Base-by-base conservation (phyloP, 257 asterid species). In the Solanum pinnatisectum region DNA sequence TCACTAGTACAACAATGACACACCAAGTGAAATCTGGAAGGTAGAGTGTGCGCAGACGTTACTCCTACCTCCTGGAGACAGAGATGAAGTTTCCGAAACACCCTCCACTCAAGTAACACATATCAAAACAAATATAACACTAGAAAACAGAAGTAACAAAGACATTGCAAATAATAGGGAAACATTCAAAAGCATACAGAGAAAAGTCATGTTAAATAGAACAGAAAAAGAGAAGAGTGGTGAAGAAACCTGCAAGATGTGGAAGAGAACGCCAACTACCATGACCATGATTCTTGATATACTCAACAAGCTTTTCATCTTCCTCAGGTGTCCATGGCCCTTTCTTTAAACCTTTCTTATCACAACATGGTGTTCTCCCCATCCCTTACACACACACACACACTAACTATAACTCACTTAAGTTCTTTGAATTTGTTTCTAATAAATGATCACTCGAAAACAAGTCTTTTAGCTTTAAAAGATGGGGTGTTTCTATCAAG, bases 361-460 rank as follows among this genome's bases (percentile, higher is more conserved):
- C 99, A 94, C 99, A 96, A 46, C 98, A 96, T 3, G 99, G 99
- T 32, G 98, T 92, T 92, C 99, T 95, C 83, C 98, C 99, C 99
- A 97, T 97, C 67, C 36, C 73, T 49, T 67, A 13, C 65, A 8
- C 85, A 15, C 84, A 6, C 56, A 8, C 25, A 16, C 42, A 49
- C 46, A 14, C 20, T 49, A 40, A 13, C 37, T 84, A 23, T 35
- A 36, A 76, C 60, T 86, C 83, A 84, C 88, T 32, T 88, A 39
- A 85, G 40, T 14, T 30, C 87, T 36, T 87, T 70, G 36, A 76
- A n/a, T 44, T 65, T 60, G 32, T 25, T 40, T 32, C 5, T 30
- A 6, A 60, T 16, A 15, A 71, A 33, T 33, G 79, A 59, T 90
- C 35, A 87, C 87, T 49, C 40, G 39, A 42, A 56, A 40, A 7